phyloP scores from a whole-genome alignment of 345 rosid genomes.

The Eucalyptus polyanthemos region DNA sequence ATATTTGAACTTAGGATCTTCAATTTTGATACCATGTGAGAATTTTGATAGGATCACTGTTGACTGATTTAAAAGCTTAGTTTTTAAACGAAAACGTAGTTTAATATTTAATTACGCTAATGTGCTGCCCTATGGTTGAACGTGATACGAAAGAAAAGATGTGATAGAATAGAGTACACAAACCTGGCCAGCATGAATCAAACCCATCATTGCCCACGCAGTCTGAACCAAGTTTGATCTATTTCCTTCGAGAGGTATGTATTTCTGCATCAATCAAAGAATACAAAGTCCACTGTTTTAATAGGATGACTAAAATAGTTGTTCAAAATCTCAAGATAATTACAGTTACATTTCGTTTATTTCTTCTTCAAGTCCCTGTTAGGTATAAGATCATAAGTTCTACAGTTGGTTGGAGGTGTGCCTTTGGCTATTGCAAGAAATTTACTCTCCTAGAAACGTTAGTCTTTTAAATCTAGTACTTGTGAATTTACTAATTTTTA shows the following conservation, averaged over 20 bases:
- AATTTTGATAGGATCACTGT: rapidly evolving
- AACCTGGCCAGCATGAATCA: neutral
- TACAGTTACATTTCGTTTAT: no score
- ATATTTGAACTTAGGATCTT: rapidly evolving
- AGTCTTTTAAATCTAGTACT: no score
- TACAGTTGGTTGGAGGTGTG: neutral
- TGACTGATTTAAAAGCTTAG: no score
- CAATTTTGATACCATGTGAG: no score
- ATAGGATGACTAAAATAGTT: neutral
- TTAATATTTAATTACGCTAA: no score
- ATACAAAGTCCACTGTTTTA: neutral
- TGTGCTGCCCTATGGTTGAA: rapidly evolving
- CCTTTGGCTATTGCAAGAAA: neutral
- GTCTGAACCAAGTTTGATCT: neutral
- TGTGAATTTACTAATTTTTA: neutral
- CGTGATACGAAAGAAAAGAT: no score
- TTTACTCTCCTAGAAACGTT: no score
- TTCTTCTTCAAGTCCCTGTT: neutral
- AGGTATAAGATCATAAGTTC: neutral
- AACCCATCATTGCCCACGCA: neutral
- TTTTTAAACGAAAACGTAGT: rapidly evolving
- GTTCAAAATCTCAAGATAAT: neutral
- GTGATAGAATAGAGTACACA: neutral
- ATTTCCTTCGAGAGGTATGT: neutral
- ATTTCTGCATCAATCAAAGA: neutral